Conservation (phyloP, 1,139 yeast species). For the Geotrichum europaeum region DNA sequence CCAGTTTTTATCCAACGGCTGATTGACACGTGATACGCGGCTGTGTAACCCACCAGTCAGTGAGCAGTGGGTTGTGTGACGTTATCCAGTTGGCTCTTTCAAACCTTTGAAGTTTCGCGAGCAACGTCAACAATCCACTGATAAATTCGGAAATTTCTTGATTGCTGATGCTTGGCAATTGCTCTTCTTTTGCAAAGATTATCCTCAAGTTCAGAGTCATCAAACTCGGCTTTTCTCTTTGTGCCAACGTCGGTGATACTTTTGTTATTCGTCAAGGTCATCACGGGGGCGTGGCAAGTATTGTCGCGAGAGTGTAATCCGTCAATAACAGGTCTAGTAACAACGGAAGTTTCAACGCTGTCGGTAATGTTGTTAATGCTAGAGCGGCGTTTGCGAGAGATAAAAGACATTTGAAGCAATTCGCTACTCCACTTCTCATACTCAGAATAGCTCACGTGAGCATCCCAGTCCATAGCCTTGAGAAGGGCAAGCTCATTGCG, state of each 20-base stretch:
- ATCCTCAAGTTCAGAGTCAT: not conserved
- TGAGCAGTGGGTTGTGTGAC: not conserved
- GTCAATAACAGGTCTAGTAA: not conserved
- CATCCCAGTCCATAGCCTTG: constrained; percentile 48
- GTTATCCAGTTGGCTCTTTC: not conserved
- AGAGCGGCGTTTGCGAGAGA: not conserved
- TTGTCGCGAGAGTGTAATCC: not conserved
- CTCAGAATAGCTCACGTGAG: constrained; percentile 45
- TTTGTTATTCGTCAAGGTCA: not conserved
- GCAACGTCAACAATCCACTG: constrained; percentile 5
- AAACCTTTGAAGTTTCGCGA: not conserved
- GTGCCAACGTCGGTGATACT: not conserved
- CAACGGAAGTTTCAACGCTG: not conserved
- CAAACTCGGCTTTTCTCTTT: not conserved
- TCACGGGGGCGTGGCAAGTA: too few relatives aligned
- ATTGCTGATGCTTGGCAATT: not conserved
- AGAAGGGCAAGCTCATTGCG: constrained; percentile 53
- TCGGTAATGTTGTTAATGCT: not conserved
- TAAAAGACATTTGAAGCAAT: not conserved
- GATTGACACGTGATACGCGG: not conserved
- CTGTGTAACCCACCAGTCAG: not conserved
- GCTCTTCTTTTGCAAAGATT: not conserved
- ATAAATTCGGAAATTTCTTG: not conserved
- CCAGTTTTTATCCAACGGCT: too few relatives aligned
- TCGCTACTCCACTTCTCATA: constrained; percentile 49